These are phyloP conservation scores for Astragalus glycyphyllos DNA, from an alignment of 306 rosid genomes.

Conservation along the genomic window DNA sequence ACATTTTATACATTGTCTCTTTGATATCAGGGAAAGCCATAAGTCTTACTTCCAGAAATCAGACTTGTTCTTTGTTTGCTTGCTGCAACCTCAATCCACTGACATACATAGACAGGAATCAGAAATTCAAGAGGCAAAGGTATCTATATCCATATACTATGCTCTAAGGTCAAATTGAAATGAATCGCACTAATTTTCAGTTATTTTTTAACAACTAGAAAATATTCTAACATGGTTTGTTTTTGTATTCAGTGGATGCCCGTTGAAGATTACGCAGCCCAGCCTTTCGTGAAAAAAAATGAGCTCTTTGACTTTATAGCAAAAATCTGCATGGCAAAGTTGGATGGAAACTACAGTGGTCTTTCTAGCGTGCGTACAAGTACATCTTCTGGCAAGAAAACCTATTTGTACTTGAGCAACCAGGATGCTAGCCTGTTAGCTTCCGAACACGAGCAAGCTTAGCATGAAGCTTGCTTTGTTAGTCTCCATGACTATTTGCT, in stretches of 20 bases:
- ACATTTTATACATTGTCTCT: constrained; percentile 38
- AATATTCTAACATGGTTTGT: constrained; percentile 28
- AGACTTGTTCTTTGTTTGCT: constrained; percentile 72
- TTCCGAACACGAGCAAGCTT: constrained; percentile 22
- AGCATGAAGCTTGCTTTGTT: too few relatives aligned
- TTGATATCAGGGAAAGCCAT: constrained; percentile 80
- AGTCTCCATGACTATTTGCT: too few relatives aligned
- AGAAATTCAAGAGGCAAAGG: constrained; percentile 82
- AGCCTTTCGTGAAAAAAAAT: constrained; percentile 57
- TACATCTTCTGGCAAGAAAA: constrained; percentile 66
- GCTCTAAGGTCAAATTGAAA: constrained; percentile 13
- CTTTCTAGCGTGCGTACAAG: constrained; percentile 45
- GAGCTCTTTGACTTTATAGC: constrained; percentile 55
- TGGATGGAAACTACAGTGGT: constrained; percentile 58
- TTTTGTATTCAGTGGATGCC: constrained; percentile 77
- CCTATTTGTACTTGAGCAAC: constrained; percentile 56
- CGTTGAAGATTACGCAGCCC: constrained; percentile 66
- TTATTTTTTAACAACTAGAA: too few relatives aligned
- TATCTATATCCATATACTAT: constrained; percentile 10
- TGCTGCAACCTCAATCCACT: constrained; percentile 69
- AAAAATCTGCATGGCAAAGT: constrained; percentile 68
- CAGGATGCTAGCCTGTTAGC: constrained; percentile 7
- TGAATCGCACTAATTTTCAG: constrained; percentile 2
- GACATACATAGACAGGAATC: constrained; percentile 59
- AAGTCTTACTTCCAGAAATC: constrained; percentile 71